Conservation (phyloP, 2,329 filamentous ascomycete genomes). For the Sordariomycetes sp. region DNA sequence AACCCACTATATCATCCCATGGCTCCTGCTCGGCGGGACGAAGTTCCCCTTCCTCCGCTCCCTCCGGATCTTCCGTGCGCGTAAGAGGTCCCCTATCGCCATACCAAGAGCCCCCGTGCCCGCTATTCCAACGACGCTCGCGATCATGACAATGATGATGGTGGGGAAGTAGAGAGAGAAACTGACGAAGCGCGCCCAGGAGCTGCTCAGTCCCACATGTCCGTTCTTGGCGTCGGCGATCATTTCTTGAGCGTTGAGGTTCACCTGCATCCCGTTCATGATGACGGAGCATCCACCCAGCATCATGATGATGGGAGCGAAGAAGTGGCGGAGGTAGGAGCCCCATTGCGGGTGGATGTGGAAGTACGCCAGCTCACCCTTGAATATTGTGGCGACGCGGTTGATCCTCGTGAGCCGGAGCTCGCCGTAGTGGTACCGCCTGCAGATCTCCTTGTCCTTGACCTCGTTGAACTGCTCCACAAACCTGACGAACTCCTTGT, state of each 20-base stretch:
- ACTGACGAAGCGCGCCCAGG: not conserved
- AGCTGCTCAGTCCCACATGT: not conserved
- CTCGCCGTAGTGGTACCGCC: constrained; percentile 22
- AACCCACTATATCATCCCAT: not conserved
- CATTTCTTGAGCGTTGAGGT: constrained; percentile 1
- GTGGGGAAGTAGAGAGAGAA: constrained; percentile 3
- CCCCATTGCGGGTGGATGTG: constrained; percentile 6
- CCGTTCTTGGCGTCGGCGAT: not conserved
- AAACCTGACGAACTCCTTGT: constrained; percentile 16
- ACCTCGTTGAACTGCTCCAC: constrained; percentile 12
- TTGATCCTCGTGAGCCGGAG: constrained; percentile 22
- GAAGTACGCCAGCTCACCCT: constrained; percentile 1
- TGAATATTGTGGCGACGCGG: not conserved
- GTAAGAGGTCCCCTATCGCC: not conserved
- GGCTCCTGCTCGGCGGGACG: not conserved
- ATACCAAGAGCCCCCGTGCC: not conserved
- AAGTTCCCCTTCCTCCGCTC: not conserved
- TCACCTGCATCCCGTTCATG: constrained; percentile 3
- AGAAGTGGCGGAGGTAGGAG: constrained; percentile 1
- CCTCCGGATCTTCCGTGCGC: not conserved
- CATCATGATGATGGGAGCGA: constrained; percentile 2
- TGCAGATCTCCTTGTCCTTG: constrained; percentile 13
- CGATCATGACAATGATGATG: not conserved
- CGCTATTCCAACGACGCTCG: not conserved
- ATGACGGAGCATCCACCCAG: constrained; percentile 1